Base-by-base conservation (phyloP, 768 basidiomycete species). In the Pisolithus orientalis region DNA sequence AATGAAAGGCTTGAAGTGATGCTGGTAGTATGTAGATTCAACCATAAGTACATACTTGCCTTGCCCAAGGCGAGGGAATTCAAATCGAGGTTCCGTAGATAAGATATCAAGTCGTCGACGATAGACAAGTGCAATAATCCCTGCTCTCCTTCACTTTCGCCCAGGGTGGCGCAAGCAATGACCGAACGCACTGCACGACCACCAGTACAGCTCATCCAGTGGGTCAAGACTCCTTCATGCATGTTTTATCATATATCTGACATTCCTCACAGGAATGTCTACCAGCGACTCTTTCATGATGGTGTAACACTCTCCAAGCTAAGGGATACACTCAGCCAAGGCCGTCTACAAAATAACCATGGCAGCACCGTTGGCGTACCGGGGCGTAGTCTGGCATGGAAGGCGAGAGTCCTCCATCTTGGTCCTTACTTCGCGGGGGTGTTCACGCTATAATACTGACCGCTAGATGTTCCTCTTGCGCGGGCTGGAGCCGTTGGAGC, bases 341-440 rank as follows among this genome's bases (percentile, higher is more conserved):
- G 83, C 60, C 77, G 80, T 14, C 78, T 84, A 57, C 63, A 67
- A 47, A 60, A 70, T 25, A 63, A 70, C 4, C 69, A 75, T 50
- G 69, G 44, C 14, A 13, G 67, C 50, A 62, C 69, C 3, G 64
- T 74, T 32, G 81, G 78, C 45, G 72, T 87, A 7, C 67, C 80
- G 52, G 90, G 90, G n/a, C 75, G 90, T 60, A 90, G 90, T 67
- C 68, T 93, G 52, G 83, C 82, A 48, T 93, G 90, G 90, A 93
- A 92, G 85, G 90, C 54, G 44, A 68, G 66, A 28, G 34, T 45
- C 49, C 44, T 42, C 34, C 11, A 34, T 13, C n/a, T 16, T 6
- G 55, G 39, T 53, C 45, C 52, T 51, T 55, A 47, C 52, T 52
- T 55, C 52, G 39, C 44, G 61, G 45, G 44, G 48, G 14, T 10